Base-by-base conservation (phyloP, 352 stramenopile species). In the Phytopythium mirpurense region DNA sequence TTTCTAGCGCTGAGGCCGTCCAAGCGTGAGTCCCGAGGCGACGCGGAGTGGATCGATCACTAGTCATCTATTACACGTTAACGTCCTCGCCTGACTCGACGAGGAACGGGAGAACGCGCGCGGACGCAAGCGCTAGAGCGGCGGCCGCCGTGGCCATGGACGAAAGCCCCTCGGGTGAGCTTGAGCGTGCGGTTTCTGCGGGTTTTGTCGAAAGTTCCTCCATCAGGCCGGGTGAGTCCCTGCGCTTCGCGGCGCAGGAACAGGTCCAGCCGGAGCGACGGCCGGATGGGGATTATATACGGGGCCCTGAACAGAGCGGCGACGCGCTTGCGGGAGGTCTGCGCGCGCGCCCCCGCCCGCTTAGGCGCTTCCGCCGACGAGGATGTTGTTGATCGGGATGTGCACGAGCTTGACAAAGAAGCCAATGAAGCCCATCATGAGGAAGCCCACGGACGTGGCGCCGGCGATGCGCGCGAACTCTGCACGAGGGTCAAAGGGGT, bases 321-420 rank as follows among this genome's bases (percentile, higher is more conserved):
- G n/a, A 0, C 27, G 44, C 16, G n/a, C 27, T 23, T 5, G 23
- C 41, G 14, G 21, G 10, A 19, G 10, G 21, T n/a, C 14, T 7
- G 40, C 21, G 3, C 0, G 40, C 40, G 23, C 38, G 24, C 38
- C 8, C 19, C 6, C 19, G 19, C 21, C 5, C n/a, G 48, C 47
- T 76, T 92, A 96, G 44, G 79, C 73, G 64, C 79, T 88, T 44
- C 81, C 75, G 63, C 93, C 91, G 58, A 98, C 90, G 34, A 99
- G 83, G 81, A 99, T 99, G 83, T 99, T 98, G 88, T 99, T 99
- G 81, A 99, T 99, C 38, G 97, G 97, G 67, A 99, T 99, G 85
- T 99, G 96, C 70, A 99, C 91, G 54, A 99, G 89, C 88, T 99
- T 99, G 60, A 99, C 96, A 74, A 99, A 99, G 87, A 99, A 99